A percentile compares a stretch with the other conserved stretches of the same genome.
These are phyloP conservation scores for Voacanga thouarsii DNA, from an alignment of 257 asterid species.

Conservation along the genomic window DNA sequence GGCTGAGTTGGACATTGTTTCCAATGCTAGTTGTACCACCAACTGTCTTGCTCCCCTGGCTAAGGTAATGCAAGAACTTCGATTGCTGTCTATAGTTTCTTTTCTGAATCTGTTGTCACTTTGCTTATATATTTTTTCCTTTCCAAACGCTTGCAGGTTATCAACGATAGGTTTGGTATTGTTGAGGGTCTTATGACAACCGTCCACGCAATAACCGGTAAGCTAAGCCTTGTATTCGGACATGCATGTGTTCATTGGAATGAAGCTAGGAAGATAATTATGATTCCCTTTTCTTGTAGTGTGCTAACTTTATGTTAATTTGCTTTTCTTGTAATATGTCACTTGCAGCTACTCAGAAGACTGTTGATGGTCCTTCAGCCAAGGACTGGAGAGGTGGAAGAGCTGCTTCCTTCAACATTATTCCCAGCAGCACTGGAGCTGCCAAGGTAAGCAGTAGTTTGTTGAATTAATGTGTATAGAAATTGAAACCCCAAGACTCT, in stretches of 20 bases:
- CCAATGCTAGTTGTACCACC: slow-evolving; percentile 86
- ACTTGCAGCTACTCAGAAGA: slow-evolving; percentile 57
- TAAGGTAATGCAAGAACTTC: slow-evolving; percentile 37
- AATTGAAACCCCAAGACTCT: too few species aligned
- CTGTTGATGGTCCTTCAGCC: slow-evolving; percentile 82
- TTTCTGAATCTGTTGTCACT: background rate
- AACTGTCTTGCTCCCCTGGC: slow-evolving; percentile 82
- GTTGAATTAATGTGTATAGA: background rate
- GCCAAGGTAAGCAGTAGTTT: slow-evolving; percentile 48
- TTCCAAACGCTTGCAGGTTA: slow-evolving; percentile 35
- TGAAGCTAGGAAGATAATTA: background rate
- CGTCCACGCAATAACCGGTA: slow-evolving; percentile 71
- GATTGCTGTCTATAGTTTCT: background rate
- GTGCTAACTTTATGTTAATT: background rate
- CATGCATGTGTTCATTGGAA: background rate
- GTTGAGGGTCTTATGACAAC: slow-evolving; percentile 88
- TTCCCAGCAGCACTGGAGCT: slow-evolving; percentile 93
- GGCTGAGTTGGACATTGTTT: slow-evolving; percentile 53
- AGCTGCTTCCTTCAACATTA: slow-evolving; percentile 81
- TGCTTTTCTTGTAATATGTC: background rate
- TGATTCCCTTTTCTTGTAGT: background rate
- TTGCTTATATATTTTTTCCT: background rate
- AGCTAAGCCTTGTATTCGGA: background rate
- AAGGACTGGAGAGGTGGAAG: slow-evolving; percentile 98
- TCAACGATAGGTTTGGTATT: slow-evolving; percentile 72